Base-by-base conservation (phyloP, 2,329 filamentous ascomycete genomes). In the Trichoderma lentiforme region DNA sequence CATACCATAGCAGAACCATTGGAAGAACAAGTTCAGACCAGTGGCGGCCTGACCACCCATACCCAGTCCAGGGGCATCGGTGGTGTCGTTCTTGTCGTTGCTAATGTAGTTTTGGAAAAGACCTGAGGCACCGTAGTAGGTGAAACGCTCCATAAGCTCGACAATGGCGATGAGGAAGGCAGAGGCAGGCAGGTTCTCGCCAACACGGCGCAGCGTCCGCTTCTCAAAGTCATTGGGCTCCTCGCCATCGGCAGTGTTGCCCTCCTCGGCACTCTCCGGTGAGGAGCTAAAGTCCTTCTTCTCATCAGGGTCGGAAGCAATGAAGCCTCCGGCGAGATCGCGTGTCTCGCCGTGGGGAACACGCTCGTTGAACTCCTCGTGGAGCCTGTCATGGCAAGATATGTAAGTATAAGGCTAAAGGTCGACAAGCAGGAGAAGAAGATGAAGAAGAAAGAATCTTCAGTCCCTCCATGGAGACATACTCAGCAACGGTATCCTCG, bases 141-240 rank as follows among this genome's bases (percentile, higher is more conserved):
- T 86, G 81, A 90, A 89, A 69, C 88, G 86, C 78, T 90, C 88
- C 2, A 80, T 82, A 53, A 89, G 79, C 76, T 89, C 88, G 60
- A 89, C 86, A 18, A 87, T 74, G 34, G 87, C 87, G 36, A 89
- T 86, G 67, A 89, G 81, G 81, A 86, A 89, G 67, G 87, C 87
- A 0, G 86, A 87, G 39, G 84, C 74, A 14, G 88, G 88, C 63
- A 89, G 80, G 73, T 84, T 86, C 79, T 89, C 87, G 51, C 86
- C 85, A 36, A 89, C 75, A 74, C 87, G 86, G 62, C 85, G 85
- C 67, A 89, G 79, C 4, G 82, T 83, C 28, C 75, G 79, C 79
- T 82, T 84, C 79, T 89, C 87, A 21, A 85, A 80, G 2, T 86
- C 82, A 28, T 81, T 88, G 63, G 87, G 87, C 77, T 88, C 86